These are phyloP conservation scores for Scutellaria galericulata DNA, from an alignment of 257 asterid species.

Conservation along the genomic window DNA sequence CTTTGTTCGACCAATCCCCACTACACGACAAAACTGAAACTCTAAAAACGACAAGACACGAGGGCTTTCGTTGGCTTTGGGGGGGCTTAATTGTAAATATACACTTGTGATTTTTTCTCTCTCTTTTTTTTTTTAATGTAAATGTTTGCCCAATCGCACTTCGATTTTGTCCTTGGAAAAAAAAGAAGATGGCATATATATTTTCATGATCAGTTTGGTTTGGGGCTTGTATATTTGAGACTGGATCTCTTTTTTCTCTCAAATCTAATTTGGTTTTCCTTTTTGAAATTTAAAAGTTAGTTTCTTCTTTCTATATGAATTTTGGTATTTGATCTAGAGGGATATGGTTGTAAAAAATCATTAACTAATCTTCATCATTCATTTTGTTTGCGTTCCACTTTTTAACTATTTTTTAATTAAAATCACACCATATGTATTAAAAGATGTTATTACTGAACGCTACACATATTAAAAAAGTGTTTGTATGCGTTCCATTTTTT, in stretches of 20 bases:
- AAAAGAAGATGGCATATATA: neutral
- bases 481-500: too few relatives aligned
- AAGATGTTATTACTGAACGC: too few relatives aligned
- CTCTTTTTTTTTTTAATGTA: conserved; percentile 20
- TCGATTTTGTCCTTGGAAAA: conserved; percentile 38
- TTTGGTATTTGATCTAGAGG: too few relatives aligned
- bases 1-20: conserved; percentile 21
- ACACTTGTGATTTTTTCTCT: conserved; percentile 12
- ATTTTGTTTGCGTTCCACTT: too few relatives aligned
- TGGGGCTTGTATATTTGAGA: neutral
- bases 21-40: neutral
- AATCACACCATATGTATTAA: too few relatives aligned
- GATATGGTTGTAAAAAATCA: too few relatives aligned
- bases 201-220: neutral
- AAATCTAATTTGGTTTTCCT: neutral
- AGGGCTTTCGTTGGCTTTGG: neutral
- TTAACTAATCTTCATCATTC: too few relatives aligned
- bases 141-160: conserved; percentile 34
- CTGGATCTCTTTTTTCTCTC: neutral
- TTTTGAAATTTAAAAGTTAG: neutral
- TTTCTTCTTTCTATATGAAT: neutral
- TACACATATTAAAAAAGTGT: too few relatives aligned
- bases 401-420: too few relatives aligned
- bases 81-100: conserved; percentile 42
- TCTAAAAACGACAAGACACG: neutral